Conservation (phyloP, 148 eudicot species). For the Drosera capensis region DNA sequence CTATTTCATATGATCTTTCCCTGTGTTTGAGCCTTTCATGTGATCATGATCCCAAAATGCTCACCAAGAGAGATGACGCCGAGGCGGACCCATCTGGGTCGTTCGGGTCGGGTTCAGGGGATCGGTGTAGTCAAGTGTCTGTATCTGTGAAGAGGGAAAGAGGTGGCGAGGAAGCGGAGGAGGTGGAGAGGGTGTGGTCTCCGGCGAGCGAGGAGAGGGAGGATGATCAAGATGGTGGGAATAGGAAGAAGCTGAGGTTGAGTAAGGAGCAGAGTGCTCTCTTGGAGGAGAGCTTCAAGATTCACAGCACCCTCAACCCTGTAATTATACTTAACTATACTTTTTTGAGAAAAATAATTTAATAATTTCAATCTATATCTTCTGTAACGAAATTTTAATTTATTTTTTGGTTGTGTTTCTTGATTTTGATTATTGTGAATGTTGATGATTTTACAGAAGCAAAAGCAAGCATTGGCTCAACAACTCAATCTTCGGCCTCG, state of each 20-base stretch:
- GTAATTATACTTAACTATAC: constrained; percentile 11
- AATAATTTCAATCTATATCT: too few relatives aligned
- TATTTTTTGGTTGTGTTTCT: neutral
- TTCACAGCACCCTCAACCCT: constrained; percentile 54
- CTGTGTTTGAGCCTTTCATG: too few relatives aligned
- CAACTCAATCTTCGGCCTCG: constrained; percentile 60
- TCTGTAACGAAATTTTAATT: too few relatives aligned
- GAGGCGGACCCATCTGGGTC: too few relatives aligned
- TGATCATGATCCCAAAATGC: too few relatives aligned
- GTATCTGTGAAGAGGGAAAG: neutral
- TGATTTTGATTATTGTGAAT: neutral
- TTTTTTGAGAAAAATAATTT: neutral
- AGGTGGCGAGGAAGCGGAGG: neutral
- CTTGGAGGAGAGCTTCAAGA: constrained; percentile 59
- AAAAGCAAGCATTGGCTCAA: constrained; percentile 67
- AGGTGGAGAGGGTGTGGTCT: constrained; percentile 24
- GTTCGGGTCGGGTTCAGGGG: neutral
- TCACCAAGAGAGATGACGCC: too few relatives aligned
- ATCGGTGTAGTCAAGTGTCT: neutral
- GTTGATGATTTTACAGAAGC: constrained; percentile 29
- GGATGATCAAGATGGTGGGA: constrained; percentile 32
- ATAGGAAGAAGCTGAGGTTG: constrained; percentile 53
- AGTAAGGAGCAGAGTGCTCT: constrained; percentile 53
- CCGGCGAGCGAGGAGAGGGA: constrained; percentile 29
- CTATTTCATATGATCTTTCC: too few relatives aligned